Evolutionary conservation across 2,329 filamentous ascomycete species (phyloP), one percentile per base, ranked within the genome.

Genomic region (Myrmaecium sp.): DNA sequence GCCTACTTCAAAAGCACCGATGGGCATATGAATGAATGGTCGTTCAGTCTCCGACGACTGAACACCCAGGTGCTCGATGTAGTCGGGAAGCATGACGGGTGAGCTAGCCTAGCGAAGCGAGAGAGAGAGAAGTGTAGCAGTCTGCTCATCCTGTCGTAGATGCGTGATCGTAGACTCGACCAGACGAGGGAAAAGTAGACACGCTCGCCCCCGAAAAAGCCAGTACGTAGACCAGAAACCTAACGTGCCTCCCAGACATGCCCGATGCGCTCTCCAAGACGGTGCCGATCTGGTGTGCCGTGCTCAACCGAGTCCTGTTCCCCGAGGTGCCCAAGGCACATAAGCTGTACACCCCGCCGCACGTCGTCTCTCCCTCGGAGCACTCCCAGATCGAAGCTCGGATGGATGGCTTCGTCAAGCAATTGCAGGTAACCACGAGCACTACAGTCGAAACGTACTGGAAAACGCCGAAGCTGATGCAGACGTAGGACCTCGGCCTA

Each of bases 1-100:
- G 80, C 77, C 17, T 98, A 95, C 54, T 98, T 95, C 56, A 98
- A 98, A 62, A 92, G 81, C 53, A 98, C 89, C 2, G 89, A 98
- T 54, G 89, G 89, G 1, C 89, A 98, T 49, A 72, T 74, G 27
- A 74, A 80, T 6, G 74, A 91, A 43, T 98, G 89, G 89, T 69
- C 74, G 33, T 93, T 95, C 46, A 93, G 80, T 52, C 66, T 75
- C 13, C 60, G 89, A 35, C 64, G 89, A 36, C 54, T 95, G 42
- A 98, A 98, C 46, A 46, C 93, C 40, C 79, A 92, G 36, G 47
- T 95, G 10, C 49, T 94, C 26, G 63, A 72, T 17, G 42, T 84
- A 21, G 63, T 86, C 29, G 70, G 66, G 33, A 43, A 57, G 30
- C 46, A 69, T 50, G 70, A 78, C 40, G 83, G 83, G 64, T 81